These are phyloP conservation scores for Backusella psychrophila DNA, from an alignment of 192 early-diverging fungal species.

Conservation along the genomic window DNA sequence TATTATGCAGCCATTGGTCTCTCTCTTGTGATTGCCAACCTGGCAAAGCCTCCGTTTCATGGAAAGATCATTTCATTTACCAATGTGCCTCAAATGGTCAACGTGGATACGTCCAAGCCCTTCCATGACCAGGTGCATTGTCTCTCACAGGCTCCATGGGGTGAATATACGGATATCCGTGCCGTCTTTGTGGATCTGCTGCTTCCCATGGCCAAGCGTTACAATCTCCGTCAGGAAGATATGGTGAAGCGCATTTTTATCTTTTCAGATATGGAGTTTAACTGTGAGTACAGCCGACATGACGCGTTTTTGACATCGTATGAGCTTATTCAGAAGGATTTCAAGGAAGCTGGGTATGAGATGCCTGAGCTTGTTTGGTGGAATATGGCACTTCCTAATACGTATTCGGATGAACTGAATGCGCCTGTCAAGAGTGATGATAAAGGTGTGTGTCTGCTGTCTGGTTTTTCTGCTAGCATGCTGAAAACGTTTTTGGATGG, in stretches of 20 bases:
- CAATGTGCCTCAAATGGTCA: constrained; percentile 27
- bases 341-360: constrained; percentile 40
- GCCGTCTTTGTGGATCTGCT: constrained; percentile 38
- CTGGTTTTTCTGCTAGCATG: constrained; percentile 43
- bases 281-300: neutral
- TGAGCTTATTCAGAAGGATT: constrained; percentile 24
- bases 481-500: constrained; percentile 50
- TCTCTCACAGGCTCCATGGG: constrained; percentile 26
- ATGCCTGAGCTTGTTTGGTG: constrained; percentile 53
- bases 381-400: constrained; percentile 36
- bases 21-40: constrained; percentile 36
- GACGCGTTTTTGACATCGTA: constrained; percentile 36
- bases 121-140: constrained; percentile 31
- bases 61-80: constrained; percentile 45
- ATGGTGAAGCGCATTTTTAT: constrained; percentile 55
- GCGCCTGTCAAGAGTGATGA: constrained; percentile 26
- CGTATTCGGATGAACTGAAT: constrained; percentile 9
- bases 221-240: constrained; percentile 32
- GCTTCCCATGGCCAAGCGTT: constrained; percentile 34
- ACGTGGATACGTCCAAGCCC: constrained; percentile 15
- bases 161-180: constrained; percentile 38
- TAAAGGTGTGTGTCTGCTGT: constrained; percentile 37
- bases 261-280: constrained; percentile 55
- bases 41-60: constrained; percentile 42
- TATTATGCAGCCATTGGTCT: constrained; percentile 43